Percentiles rank a stretch among this genome's conserved stretches.
Conservation (phyloP, 257 asterid genomes). For the Apocynum venetum region DNA sequence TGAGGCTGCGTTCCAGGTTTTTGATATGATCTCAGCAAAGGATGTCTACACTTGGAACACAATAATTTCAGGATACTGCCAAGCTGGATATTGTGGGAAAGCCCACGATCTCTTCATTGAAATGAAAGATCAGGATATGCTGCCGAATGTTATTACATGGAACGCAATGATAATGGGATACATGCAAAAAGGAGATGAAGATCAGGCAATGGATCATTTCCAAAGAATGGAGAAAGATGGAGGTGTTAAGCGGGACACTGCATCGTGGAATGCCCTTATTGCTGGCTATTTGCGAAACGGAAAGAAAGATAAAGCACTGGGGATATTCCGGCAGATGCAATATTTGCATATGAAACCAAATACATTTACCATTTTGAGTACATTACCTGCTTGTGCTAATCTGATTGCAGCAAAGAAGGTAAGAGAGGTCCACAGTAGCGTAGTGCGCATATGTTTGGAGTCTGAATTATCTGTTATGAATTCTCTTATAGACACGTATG, state of each 20-base stretch:
- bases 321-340: conserved; percentile 65
- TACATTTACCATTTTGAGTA: conserved; percentile 63
- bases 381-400: conserved; percentile 70
- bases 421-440: conserved; percentile 73
- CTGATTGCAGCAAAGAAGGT: conserved; percentile 58
- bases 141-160: conserved; percentile 74
- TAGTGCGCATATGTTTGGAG: conserved; percentile 41
- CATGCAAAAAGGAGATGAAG: conserved; percentile 71
- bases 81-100: conserved; percentile 69
- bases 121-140: conserved; percentile 53
- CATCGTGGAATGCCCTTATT: conserved; percentile 84
- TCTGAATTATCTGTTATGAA: conserved; percentile 60
- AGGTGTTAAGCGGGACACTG: conserved; percentile 52
- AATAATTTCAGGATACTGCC: conserved; percentile 79
- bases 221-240: conserved; percentile 63
- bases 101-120: conserved; percentile 60
- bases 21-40: conserved; percentile 43
- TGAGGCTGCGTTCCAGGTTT: conserved; percentile 53
- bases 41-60: conserved; percentile 85
- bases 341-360: conserved; percentile 54
- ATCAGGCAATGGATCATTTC: conserved; percentile 74
- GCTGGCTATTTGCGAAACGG: conserved; percentile 64
- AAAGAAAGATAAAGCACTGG: conserved; percentile 53
- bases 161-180: conserved; percentile 72
- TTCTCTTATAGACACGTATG: conserved; percentile 59